Evolutionary conservation across 192 early-diverging fungal species (phyloP), one percentile per base, ranked within the genome.

Genomic region (Mycoemilia scoparia): DNA sequence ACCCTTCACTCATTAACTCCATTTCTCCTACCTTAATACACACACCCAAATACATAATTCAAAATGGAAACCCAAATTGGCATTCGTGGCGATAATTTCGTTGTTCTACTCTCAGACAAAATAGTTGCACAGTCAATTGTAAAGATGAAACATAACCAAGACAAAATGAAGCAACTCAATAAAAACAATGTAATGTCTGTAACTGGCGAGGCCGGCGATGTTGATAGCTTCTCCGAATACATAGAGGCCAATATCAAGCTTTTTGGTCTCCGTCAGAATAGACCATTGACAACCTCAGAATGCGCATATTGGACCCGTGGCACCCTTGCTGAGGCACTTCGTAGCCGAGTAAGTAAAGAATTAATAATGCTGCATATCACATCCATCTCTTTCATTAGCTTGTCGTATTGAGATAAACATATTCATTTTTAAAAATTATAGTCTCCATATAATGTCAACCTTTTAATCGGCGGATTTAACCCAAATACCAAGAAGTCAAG

Each of bases 201-300:
- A 41, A 62, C 77, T 20, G 92, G 92, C 38, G 89, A 87, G 59
- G 64, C 82, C 3, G 88, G 88, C 32, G 92, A 97, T 49, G 82
- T 84, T 4, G 76, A 79, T 16, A 76, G 88, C 42, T 97, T 93
- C 68, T 75, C 86, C 20, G 92, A 97, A 63, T 97, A 84, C 58
- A 80, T 97, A 43, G 82, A 91, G 51, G 65, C 77, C 39, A 97
- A 93, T 46, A 70, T 87, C 36, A 73, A 78, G 56, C 69, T 97
- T 11, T 86, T 87, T 51, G 77, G 77, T 33, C 83, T 96, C 42
- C 72, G 76, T 31, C 84, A 92, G 51, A 77, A 79, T 21, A 71
- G 82, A 34, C 79, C 83, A 36, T 58, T 97, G 44, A 66, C 71
- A 31, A 70, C 84, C 3, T 66, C 67, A 24, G 84, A 80, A 14